Evolutionary conservation across 164 flowering plant species (phyloP).

Genomic region (Stephania cephalantha): DNA sequence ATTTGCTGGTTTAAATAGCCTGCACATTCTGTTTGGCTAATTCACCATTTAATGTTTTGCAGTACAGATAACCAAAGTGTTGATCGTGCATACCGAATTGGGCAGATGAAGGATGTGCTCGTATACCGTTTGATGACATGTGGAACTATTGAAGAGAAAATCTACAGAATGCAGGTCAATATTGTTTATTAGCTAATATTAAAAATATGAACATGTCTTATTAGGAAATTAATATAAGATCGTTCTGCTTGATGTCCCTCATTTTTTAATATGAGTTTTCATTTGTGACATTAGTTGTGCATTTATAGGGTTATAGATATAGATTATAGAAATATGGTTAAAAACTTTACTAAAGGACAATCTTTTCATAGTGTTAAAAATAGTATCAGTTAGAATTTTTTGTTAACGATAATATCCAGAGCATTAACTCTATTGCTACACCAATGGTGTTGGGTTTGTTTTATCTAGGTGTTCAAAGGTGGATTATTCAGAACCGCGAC

Average conservation of each 20-base stretch:
- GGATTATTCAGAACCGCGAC: conserved; percentile 91
- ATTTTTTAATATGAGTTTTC: neutral
- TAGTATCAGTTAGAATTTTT: neutral
- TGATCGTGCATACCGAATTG: conserved; percentile 97
- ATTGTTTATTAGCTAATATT: neutral
- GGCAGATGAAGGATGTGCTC: conserved; percentile 94
- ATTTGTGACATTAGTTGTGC: conserved; percentile 1
- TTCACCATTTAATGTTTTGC: conserved; percentile 19
- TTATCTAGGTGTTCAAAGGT: conserved; percentile 75
- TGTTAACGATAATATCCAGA: neutral
- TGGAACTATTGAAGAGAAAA: conserved; percentile 96
- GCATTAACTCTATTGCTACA: neutral
- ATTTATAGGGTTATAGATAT: neutral
- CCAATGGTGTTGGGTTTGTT: neutral
- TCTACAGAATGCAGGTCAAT: conserved; percentile 83
- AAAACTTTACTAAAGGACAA: neutral
- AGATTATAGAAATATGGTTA: neutral
- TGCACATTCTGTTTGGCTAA: neutral
- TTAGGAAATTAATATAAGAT: neutral
- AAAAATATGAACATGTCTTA: neutral
- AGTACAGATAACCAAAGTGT: conserved; percentile 99
- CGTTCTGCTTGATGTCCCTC: neutral
- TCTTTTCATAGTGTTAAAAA: neutral
- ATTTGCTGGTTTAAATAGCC: no score
- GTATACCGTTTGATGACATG: conserved; percentile 96